These are phyloP conservation scores for Dianthus caryophyllus DNA, from an alignment of 148 eudicot species.

Conservation along the genomic window DNA sequence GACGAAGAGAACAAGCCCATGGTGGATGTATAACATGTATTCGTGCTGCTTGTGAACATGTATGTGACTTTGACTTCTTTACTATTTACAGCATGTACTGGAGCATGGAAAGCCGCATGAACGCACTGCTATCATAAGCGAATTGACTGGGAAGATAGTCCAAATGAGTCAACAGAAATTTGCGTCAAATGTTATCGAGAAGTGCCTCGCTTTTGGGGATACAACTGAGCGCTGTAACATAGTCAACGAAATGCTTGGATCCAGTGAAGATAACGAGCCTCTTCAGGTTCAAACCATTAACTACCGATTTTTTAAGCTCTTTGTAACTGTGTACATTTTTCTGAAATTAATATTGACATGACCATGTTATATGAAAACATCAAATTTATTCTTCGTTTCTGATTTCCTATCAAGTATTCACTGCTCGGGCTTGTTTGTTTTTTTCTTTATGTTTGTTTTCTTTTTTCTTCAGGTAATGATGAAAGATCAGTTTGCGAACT, in stretches of 20 bases:
- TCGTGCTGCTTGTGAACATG: not conserved
- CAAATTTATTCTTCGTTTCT: not conserved
- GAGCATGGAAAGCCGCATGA: slow-evolving; percentile 90
- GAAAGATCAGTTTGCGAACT: slow-evolving; percentile 78
- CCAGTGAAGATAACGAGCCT: slow-evolving; percentile 75
- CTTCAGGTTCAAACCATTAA: slow-evolving; percentile 51
- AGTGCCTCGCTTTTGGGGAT: slow-evolving; percentile 78
- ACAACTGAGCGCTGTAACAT: slow-evolving; percentile 59
- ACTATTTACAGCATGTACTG: slow-evolving; percentile 61
- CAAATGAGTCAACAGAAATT: slow-evolving; percentile 94
- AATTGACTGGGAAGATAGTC: slow-evolving; percentile 75
- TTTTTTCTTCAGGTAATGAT: slow-evolving; percentile 54
- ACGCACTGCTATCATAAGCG: slow-evolving; percentile 57
- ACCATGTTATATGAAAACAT: not conserved
- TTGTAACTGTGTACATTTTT: not conserved
- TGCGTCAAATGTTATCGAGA: slow-evolving; percentile 87
- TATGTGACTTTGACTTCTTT: not conserved
- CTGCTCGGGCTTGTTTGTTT: not conserved
- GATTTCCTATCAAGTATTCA: not conserved
- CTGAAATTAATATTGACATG: not conserved
- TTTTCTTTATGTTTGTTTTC: not conserved
- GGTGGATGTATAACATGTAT: not conserved
- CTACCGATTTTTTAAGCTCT: not conserved
- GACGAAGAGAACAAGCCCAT: too few species aligned
- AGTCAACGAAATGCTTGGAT: slow-evolving; percentile 74